Conservation (phyloP, 2,329 filamentous ascomycete species). For the Claviceps sp. region DNA sequence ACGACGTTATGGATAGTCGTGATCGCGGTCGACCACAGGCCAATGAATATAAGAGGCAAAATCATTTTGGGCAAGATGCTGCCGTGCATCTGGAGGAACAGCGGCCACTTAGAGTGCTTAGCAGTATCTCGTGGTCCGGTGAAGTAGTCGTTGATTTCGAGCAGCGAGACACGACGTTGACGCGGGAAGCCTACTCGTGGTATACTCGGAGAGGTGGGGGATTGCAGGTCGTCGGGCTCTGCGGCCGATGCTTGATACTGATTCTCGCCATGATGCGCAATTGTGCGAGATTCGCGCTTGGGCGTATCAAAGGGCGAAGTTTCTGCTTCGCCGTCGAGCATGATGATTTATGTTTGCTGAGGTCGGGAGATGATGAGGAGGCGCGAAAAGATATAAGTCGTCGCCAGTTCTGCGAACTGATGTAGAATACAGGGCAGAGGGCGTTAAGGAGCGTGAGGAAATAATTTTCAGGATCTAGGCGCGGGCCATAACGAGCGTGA, state of each 20-base stretch:
- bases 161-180: conserved; percentile 18
- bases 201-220: conserved; percentile 1
- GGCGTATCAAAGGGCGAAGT: background rate
- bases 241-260: background rate
- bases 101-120: conserved; percentile 64
- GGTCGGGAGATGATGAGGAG: too few relatives aligned
- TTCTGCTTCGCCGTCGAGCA: conserved; percentile 1
- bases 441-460: background rate
- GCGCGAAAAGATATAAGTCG: too few relatives aligned
- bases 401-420: too few relatives aligned
- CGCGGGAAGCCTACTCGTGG: background rate
- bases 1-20: conserved; percentile 30
- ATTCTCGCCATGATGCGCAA: background rate
- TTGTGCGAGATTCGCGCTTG: background rate
- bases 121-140: conserved; percentile 55
- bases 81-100: conserved; percentile 63
- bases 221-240: background rate
- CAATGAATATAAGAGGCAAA: conserved; percentile 50
- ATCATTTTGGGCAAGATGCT: conserved; percentile 64
- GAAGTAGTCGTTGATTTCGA: conserved; percentile 49
- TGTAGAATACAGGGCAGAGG: background rate
- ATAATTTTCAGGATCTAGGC: background rate
- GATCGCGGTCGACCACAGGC: conserved; percentile 51
- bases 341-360: background rate
- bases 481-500: background rate